Conservation (phyloP, 2,329 filamentous ascomycete genomes). For the Nemania bipapillata region DNA sequence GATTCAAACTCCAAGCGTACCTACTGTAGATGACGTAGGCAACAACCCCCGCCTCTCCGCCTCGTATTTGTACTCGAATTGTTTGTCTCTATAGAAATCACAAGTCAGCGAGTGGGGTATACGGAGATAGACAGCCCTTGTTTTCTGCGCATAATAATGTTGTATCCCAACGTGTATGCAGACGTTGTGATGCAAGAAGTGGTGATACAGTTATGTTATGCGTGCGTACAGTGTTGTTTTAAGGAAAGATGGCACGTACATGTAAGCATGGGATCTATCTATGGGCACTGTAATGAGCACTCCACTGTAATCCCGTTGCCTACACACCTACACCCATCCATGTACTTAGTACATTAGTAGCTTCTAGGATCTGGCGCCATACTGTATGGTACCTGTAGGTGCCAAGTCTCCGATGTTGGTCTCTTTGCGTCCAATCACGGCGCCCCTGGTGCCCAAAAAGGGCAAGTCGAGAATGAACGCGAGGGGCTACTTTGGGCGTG, state of each 20-base stretch:
- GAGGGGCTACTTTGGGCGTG: constrained; percentile 1
- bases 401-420: too few relatives aligned
- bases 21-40: too few relatives aligned
- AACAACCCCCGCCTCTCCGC: too few relatives aligned
- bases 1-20: too few relatives aligned
- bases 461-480: constrained; percentile 32
- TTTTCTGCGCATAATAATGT: not conserved
- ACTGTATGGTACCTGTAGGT: too few relatives aligned
- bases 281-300: too few relatives aligned
- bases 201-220: not conserved
- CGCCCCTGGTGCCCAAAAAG: constrained; percentile 35
- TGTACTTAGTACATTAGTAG: not conserved
- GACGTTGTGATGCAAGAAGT: not conserved
- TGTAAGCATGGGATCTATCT: not conserved
- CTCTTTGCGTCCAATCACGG: constrained; percentile 35
- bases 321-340: too few relatives aligned
- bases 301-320: too few relatives aligned
- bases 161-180: not conserved
- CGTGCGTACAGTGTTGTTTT: not conserved
- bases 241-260: too few relatives aligned
- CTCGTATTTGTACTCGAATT: too few relatives aligned
- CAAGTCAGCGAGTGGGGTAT: not conserved
- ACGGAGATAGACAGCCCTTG: not conserved
- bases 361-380: not conserved
- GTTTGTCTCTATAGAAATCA: too few relatives aligned